Conservation (phyloP, 1,284 basidiomycete species). For the Phylloboletellus chloephorus region DNA sequence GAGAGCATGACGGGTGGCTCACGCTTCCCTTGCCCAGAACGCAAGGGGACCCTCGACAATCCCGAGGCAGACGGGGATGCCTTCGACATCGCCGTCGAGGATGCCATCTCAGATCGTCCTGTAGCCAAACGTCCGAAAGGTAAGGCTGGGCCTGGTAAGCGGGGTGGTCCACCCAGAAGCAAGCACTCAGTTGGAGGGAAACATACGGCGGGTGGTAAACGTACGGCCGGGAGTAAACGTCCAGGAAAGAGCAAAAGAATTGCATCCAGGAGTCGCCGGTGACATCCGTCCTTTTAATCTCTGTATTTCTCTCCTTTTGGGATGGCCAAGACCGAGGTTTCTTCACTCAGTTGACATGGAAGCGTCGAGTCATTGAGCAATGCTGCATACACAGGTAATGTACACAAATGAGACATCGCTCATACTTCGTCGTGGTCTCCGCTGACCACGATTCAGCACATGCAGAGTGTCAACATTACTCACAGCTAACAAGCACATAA, state of each 20-base stretch:
- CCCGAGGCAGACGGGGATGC: conserved; percentile 66
- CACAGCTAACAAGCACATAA: no score
- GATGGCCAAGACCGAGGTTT: background rate
- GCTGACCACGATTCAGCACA: no score
- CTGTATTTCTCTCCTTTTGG: conserved; percentile 15
- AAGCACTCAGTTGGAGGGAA: conserved; percentile 21
- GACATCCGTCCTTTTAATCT: conserved; percentile 8
- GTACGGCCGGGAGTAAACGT: conserved; percentile 39
- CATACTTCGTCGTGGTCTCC: background rate
- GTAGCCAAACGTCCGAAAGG: conserved; percentile 50
- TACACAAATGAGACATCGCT: background rate
- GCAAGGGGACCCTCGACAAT: conserved; percentile 78
- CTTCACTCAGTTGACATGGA: background rate
- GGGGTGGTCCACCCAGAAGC: conserved; percentile 12
- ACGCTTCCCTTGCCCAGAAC: conserved; percentile 44
- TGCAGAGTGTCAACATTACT: no score
- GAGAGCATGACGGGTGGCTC: background rate
- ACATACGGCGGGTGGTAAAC: conserved; percentile 23
- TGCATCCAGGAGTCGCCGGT: conserved; percentile 38
- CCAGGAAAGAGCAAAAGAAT: conserved; percentile 60
- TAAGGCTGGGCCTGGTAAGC: conserved; percentile 21
- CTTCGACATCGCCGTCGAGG: conserved; percentile 83
- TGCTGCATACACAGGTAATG: no score
- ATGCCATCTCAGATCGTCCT: conserved; percentile 74
- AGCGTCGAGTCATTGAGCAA: no score